These are phyloP conservation scores for Verticillium albo-atrum DNA, from an alignment of 2,329 filamentous ascomycete species.

Conservation along the genomic window DNA sequence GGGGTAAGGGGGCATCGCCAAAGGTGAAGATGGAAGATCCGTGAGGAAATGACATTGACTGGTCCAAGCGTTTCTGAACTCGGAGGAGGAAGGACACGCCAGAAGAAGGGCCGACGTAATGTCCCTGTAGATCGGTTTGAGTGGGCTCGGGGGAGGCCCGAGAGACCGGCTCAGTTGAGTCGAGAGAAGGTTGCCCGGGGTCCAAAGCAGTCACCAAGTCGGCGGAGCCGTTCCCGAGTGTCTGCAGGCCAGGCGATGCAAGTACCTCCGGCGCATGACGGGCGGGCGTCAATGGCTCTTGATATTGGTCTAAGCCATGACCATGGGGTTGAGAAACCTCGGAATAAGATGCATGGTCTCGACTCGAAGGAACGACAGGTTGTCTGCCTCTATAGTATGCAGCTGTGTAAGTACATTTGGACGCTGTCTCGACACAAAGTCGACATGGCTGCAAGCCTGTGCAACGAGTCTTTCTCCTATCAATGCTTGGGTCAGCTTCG, in stretches of 20 bases:
- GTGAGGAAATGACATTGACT: slow-evolving; percentile 1
- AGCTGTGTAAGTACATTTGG: slow-evolving; percentile 42
- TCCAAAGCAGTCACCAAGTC: not conserved
- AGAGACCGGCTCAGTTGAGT: not conserved
- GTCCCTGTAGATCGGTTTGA: slow-evolving; percentile 21
- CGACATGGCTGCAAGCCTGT: slow-evolving; percentile 26
- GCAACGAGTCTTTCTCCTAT: slow-evolving; percentile 29
- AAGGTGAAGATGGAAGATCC: slow-evolving; percentile 5
- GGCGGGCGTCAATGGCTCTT: not conserved
- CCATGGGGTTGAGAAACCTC: not conserved
- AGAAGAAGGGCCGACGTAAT: slow-evolving; percentile 24
- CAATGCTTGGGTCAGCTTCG: too few relatives aligned
- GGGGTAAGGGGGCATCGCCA: slow-evolving; percentile 1
- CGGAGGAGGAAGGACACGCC: slow-evolving; percentile 22
- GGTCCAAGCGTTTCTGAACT: slow-evolving; percentile 19
- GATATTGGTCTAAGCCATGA: not conserved
- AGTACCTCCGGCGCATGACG: not conserved
- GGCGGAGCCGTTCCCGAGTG: not conserved
- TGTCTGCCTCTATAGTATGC: slow-evolving; percentile 41
- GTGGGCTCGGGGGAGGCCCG: slow-evolving; percentile 19
- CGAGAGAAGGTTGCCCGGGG: not conserved
- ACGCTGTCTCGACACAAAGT: slow-evolving; percentile 23
- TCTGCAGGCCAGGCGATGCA: not conserved
- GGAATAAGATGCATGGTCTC: not conserved
- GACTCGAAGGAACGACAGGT: slow-evolving; percentile 16